Conservation (phyloP, 306 rosid species). For the Citrullus amarus region DNA sequence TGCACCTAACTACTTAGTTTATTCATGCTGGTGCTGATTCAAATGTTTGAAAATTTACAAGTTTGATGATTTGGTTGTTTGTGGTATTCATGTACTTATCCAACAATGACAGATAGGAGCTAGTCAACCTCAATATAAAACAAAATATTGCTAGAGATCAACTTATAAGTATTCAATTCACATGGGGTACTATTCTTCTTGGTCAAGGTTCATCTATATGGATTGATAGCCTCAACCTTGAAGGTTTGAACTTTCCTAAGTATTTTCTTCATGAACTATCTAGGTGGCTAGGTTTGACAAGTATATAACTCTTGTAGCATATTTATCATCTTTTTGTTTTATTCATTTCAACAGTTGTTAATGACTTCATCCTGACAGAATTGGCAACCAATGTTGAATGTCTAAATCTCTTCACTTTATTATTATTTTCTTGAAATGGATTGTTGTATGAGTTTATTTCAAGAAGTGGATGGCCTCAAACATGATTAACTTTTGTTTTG, state of each 20-base stretch:
- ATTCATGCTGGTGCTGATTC: not conserved
- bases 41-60: not conserved
- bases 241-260: not conserved
- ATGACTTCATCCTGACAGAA: not conserved
- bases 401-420: not conserved
- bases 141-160: not conserved
- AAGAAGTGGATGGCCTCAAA: not conserved
- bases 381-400: not conserved
- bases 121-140: not conserved
- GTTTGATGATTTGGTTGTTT: not conserved
- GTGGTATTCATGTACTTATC: not conserved
- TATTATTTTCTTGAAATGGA: not conserved
- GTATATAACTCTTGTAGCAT: not conserved
- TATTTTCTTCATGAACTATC: not conserved
- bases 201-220: not conserved
- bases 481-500: not conserved
- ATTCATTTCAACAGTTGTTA: not conserved
- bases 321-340: not conserved
- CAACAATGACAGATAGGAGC: not conserved
- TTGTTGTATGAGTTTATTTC: not conserved
- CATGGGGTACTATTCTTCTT: not conserved
- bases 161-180: not conserved
- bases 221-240: slow-evolving; percentile 1
- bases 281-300: not conserved
- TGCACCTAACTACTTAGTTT: not conserved